Evolutionary conservation across 2,329 filamentous ascomycete species (phyloP).

Genomic region (Alternaria brassicicola): DNA sequence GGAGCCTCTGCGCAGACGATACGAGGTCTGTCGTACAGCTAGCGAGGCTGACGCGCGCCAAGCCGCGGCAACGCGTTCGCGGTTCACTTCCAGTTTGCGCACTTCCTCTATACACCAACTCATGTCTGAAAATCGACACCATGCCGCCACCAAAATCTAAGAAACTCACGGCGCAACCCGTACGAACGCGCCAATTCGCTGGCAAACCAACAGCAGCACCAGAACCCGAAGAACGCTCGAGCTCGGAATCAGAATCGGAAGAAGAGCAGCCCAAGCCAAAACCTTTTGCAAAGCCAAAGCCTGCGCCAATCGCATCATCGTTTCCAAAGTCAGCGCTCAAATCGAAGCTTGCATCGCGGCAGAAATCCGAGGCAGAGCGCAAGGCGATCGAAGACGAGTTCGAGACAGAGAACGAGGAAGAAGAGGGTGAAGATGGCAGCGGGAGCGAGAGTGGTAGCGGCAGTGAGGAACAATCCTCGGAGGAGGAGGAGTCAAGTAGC

Average conservation of each 20-base stretch:
- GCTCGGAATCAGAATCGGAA: conserved; percentile 57
- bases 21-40: neutral
- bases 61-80: conserved; percentile 13
- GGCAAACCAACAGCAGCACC: conserved; percentile 70
- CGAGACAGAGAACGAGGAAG: conserved; percentile 59
- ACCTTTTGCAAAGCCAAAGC: conserved; percentile 41
- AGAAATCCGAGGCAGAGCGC: conserved; percentile 38
- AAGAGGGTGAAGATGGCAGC: conserved; percentile 32
- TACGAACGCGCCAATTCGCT: conserved; percentile 79
- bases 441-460: conserved; percentile 23
- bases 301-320: conserved; percentile 53
- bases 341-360: conserved; percentile 51
- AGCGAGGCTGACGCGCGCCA: conserved; percentile 11
- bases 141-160: conserved; percentile 65
- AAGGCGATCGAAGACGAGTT: conserved; percentile 61
- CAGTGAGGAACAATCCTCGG: conserved; percentile 43
- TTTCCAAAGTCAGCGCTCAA: conserved; percentile 54
- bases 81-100: neutral
- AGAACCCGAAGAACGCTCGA: conserved; percentile 47
- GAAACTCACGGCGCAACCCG: conserved; percentile 92
- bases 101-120: neutral
- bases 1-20: neutral
- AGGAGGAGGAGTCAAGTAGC: conserved; percentile 64
- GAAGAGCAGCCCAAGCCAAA: conserved; percentile 56
- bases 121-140: neutral